Evolutionary conservation across 164 flowering plant genomes (phyloP), one percentile per base, ranked within the genome.

Genomic region (Chimonanthus praecox): DNA sequence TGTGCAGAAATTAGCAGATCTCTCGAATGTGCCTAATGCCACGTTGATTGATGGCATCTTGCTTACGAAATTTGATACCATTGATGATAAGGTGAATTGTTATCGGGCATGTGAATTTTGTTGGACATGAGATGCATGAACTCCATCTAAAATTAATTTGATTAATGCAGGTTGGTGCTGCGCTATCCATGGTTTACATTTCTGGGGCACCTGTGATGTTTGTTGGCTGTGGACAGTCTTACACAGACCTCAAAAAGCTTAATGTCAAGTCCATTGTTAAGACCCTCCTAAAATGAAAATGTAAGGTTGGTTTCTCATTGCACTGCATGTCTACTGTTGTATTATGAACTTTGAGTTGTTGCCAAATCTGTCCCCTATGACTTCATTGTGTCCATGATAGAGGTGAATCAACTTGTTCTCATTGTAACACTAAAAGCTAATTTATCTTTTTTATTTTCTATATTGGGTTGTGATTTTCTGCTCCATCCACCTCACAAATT

Each of bases 151-250:
- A 7, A 10, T 5, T 0, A 64, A 63, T 58, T 7, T 47, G 44
- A 58, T 7, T 60, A 49, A 45, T 77, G 71, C 75, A 95, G 99
- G 99, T 95, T 73, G 99, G 99, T 81, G 98, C 97, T 15, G 98
- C 97, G 50, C 84, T 95, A 51, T 95, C 97, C 8, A 95, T 95
- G 98, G 99, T 95, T 18, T 95, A 95, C 82, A 84, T 93, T 16
- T 95, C 99, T 16, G 97, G 99, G 69, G 87, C 99, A 64, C 99
- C 99, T 0, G 97, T 93, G 61, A 95, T 95, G 97, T 95, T 95
- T 63, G 97, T 95, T 68, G 98, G 99, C 51, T 95, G 98, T 72
- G 99, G 99, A 9, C 99, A 95, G 80, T 92, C 94, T 4, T 95
- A 95, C 74, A 86, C 97, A 0, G 97, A 95, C 78, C 88, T 92